Evolutionary conservation across 805 yeast species (phyloP).

Genomic region (Yamadazyma laniorum): DNA sequence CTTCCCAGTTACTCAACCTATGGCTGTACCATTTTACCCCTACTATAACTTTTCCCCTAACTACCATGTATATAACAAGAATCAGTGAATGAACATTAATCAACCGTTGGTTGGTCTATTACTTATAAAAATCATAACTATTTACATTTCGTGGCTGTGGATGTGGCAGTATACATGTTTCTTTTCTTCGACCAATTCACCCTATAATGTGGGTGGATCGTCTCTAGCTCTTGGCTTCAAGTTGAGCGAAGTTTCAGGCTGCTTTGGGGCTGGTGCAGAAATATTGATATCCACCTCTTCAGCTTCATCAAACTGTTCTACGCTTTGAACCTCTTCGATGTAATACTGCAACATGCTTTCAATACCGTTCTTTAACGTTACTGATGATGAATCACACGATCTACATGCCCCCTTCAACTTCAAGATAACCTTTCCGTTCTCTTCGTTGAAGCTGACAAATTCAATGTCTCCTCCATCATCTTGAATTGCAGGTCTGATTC

Average conservation of each 20-base stretch:
- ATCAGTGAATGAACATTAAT: constrained; percentile 2
- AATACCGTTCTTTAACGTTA: constrained; percentile 65
- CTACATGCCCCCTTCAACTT: constrained; percentile 69
- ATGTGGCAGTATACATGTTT: no score
- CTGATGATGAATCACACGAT: constrained; percentile 66
- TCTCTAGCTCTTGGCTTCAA: constrained; percentile 11
- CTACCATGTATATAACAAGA: constrained; percentile 10
- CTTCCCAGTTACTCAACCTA: background rate
- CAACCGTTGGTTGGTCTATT: no score
- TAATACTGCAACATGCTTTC: constrained; percentile 70
- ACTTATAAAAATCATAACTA: no score
- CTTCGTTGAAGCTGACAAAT: constrained; percentile 55
- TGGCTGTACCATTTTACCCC: constrained; percentile 4
- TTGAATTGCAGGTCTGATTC: constrained; percentile 71
- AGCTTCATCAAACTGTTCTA: constrained; percentile 51
- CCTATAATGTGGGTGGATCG: constrained; percentile 13
- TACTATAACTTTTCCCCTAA: constrained; percentile 5
- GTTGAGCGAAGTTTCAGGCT: constrained; percentile 4
- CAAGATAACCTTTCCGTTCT: constrained; percentile 55
- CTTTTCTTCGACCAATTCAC: no score
- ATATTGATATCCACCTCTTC: constrained; percentile 13
- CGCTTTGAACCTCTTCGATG: constrained; percentile 63
- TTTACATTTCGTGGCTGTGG: no score
- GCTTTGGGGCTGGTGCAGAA: constrained; percentile 4
- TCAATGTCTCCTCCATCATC: constrained; percentile 78